Conservation (phyloP, 306 rosid species). For the Cicer pinnatifidum region DNA sequence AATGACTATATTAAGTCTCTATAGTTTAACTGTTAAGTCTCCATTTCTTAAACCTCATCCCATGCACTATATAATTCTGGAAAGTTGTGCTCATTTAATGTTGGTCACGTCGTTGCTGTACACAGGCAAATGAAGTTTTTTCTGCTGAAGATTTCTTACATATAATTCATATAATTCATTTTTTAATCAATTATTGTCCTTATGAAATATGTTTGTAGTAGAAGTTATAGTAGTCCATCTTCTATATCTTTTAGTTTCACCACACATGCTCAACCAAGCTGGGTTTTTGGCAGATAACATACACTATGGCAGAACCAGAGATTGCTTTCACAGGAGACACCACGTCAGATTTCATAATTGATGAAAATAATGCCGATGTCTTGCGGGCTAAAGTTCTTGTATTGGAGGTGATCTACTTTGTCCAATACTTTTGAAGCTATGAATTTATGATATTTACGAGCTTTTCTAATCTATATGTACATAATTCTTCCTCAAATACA, state of each 20-base stretch:
- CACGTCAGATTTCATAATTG: constrained; percentile 40
- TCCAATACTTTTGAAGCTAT: constrained; percentile 13
- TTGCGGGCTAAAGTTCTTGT: constrained; percentile 82
- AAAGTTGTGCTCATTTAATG: background rate
- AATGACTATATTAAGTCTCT: background rate
- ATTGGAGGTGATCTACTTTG: constrained; percentile 68
- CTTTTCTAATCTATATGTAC: constrained; percentile 3
- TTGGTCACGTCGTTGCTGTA: background rate
- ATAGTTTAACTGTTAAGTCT: background rate
- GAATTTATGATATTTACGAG: background rate
- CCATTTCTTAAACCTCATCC: background rate
- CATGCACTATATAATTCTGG: background rate
- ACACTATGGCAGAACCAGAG: constrained; percentile 77
- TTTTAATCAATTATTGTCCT: constrained; percentile 4
- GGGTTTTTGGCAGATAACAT: constrained; percentile 68
- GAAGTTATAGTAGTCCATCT: constrained; percentile 13
- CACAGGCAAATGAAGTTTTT: background rate
- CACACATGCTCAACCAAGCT: constrained; percentile 28
- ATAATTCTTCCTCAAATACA: constrained; percentile 18
- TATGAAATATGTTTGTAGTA: background rate
- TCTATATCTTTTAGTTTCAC: constrained; percentile 21
- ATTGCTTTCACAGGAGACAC: constrained; percentile 97
- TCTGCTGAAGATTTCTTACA: background rate
- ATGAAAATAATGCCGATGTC: constrained; percentile 59
- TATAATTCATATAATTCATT: background rate